Conservation (phyloP, 306 rosid genomes). For the Vigna radiata region DNA sequence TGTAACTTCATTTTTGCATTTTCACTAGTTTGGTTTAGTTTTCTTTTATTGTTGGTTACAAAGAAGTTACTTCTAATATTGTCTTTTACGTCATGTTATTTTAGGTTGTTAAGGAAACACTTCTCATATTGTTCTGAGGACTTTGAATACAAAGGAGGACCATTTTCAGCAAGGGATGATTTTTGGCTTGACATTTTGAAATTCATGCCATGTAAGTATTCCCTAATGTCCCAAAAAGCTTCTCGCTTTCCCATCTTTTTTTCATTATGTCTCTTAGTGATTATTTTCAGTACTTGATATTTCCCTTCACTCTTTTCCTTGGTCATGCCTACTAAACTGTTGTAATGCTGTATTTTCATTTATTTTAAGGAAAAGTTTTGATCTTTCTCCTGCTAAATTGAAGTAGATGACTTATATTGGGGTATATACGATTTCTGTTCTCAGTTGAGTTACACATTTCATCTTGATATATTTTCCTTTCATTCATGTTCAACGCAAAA, state of each 20-base stretch:
- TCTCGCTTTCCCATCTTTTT: background rate
- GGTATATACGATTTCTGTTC: background rate
- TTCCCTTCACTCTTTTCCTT: slow-evolving; percentile 10
- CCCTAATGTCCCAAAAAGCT: slow-evolving; percentile 39
- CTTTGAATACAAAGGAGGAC: slow-evolving; percentile 41
- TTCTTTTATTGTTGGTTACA: slow-evolving; percentile 33
- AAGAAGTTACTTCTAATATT: slow-evolving; percentile 24
- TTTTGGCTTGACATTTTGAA: no score
- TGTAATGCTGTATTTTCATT: slow-evolving; percentile 35
- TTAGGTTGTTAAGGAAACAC: slow-evolving; percentile 60
- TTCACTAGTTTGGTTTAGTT: background rate
- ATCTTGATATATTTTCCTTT: slow-evolving; percentile 24
- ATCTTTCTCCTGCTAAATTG: slow-evolving; percentile 26
- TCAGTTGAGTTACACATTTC: slow-evolving; percentile 7
- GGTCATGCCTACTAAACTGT: slow-evolving; percentile 20
- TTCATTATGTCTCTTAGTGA: background rate
- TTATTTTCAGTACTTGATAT: slow-evolving; percentile 2
- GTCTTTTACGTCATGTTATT: slow-evolving; percentile 47
- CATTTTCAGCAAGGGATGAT: slow-evolving; percentile 45
- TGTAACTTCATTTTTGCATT: background rate
- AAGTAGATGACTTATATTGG: slow-evolving; percentile 25
- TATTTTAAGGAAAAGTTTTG: slow-evolving; percentile 22
- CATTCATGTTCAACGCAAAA: slow-evolving; percentile 5
- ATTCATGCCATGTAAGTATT: no score
- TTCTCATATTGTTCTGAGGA: slow-evolving; percentile 49